Percentiles rank a stretch among this genome's conserved stretches.
Evolutionary conservation across 257 asterid species (phyloP).

Genomic region (Nicotiana otophora): DNA sequence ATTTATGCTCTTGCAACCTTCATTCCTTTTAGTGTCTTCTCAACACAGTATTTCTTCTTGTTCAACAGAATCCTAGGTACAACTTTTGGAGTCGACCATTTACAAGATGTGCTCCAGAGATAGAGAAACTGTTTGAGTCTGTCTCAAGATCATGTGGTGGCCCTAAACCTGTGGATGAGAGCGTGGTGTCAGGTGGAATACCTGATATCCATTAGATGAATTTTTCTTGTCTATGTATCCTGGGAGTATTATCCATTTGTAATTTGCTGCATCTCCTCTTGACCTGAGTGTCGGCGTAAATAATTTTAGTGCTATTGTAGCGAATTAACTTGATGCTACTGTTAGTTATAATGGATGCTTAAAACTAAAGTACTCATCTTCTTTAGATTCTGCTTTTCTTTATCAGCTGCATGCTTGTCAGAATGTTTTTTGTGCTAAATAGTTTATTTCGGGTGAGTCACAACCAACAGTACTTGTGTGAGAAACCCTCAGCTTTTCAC

Average conservation of each 20-base stretch:
- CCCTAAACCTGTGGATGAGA: conserved; percentile 76
- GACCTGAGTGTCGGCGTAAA: not conserved
- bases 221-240: not conserved
- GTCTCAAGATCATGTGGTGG: conserved; percentile 96
- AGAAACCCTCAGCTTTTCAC: no score
- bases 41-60: not conserved
- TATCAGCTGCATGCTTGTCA: not conserved
- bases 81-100: conserved; percentile 89
- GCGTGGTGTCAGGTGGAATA: conserved; percentile 61
- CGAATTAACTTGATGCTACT: not conserved
- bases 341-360: not conserved
- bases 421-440: not conserved
- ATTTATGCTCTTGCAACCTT: not conserved
- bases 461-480: no score
- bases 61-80: conserved; percentile 71
- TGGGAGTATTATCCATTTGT: not conserved
- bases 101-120: conserved; percentile 93
- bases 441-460: no score
- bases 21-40: not conserved
- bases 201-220: conserved; percentile 35
- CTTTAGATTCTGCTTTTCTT: not conserved
- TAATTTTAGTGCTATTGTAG: not conserved
- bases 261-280: not conserved
- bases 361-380: not conserved
- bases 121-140: conserved; percentile 84